Conservation (phyloP, 139 green algal genomes). For the Volvox reticuliferus region DNA sequence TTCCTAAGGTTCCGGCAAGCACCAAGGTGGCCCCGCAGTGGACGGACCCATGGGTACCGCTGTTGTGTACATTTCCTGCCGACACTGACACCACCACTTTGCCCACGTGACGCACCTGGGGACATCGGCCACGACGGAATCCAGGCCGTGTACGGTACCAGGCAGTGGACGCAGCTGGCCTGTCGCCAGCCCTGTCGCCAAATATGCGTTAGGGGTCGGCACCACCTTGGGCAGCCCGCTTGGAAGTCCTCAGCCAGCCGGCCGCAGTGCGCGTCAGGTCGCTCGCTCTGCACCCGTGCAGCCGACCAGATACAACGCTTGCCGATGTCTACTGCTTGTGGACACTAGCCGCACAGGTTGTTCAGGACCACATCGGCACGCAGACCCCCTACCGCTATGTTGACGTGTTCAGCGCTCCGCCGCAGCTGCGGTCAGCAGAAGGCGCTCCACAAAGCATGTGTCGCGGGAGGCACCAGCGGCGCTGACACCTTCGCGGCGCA, state of each 20-base stretch:
- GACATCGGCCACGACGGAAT: conserved; percentile 73
- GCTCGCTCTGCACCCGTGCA: conserved; percentile 71
- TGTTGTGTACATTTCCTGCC: not conserved
- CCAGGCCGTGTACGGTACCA: conserved; percentile 50
- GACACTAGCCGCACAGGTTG: conserved; percentile 83
- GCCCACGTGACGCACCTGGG: conserved; percentile 85
- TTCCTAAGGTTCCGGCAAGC: conserved; percentile 80
- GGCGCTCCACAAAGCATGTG: conserved; percentile 46
- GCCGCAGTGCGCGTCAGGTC: conserved; percentile 81
- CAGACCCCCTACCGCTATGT: not conserved
- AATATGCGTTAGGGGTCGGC: conserved; percentile 51
- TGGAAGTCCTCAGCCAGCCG: conserved; percentile 90
- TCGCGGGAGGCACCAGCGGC: conserved; percentile 49
- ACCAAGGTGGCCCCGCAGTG: conserved; percentile 58
- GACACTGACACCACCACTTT: conserved; percentile 82
- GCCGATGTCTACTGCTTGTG: conserved; percentile 85
- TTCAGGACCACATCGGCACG: conserved; percentile 83
- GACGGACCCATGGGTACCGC: not conserved
- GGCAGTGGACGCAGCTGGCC: conserved; percentile 59
- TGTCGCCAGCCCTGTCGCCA: conserved; percentile 41
- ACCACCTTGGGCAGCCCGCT: conserved; percentile 59
- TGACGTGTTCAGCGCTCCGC: not conserved
- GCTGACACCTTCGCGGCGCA: conserved; percentile 65
- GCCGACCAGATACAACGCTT: conserved; percentile 90
- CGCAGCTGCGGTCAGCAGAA: conserved; percentile 9